Conservation (phyloP, 331 rosid species). For the Saraca asoca region DNA sequence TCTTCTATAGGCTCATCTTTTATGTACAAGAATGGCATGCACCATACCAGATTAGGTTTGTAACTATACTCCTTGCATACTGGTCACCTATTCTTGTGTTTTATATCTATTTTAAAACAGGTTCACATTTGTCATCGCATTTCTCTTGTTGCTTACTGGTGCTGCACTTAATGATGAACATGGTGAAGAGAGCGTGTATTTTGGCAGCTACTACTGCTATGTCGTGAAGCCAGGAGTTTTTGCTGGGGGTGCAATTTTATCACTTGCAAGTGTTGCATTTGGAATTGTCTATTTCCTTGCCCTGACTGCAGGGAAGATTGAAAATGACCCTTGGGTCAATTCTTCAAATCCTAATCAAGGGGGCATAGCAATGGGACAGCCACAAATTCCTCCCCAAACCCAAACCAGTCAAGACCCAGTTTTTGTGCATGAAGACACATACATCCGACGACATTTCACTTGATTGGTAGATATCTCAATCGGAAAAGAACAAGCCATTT, state of each 20-base stretch:
- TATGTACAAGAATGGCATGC: not conserved
- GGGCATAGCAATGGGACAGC: constrained; percentile 81
- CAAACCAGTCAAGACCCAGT: constrained; percentile 64
- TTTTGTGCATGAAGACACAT: constrained; percentile 89
- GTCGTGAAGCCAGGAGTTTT: constrained; percentile 90
- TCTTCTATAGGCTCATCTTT: not conserved
- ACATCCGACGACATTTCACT: constrained; percentile 73
- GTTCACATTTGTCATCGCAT: constrained; percentile 73
- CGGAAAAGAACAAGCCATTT: not conserved
- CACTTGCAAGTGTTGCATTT: constrained; percentile 59
- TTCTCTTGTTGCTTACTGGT: constrained; percentile 78
- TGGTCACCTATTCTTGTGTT: not conserved
- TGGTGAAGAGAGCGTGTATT: constrained; percentile 53
- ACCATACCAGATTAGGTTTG: too few relatives aligned
- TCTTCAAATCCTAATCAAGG: constrained; percentile 52
- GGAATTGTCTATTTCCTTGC: constrained; percentile 61
- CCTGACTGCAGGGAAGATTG: constrained; percentile 50
- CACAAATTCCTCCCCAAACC: constrained; percentile 62
- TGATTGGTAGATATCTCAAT: constrained; percentile 36
- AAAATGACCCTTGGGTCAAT: constrained; percentile 34
- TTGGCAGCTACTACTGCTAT: constrained; percentile 70
- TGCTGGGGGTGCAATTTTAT: constrained; percentile 58
- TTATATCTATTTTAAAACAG: constrained; percentile 44
- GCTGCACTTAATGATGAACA: constrained; percentile 75
- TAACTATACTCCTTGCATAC: not conserved